Evolutionary conservation across 768 basidiomycete species (phyloP), one percentile per base, ranked within the genome.

Genomic region (Roridomyces roridus): DNA sequence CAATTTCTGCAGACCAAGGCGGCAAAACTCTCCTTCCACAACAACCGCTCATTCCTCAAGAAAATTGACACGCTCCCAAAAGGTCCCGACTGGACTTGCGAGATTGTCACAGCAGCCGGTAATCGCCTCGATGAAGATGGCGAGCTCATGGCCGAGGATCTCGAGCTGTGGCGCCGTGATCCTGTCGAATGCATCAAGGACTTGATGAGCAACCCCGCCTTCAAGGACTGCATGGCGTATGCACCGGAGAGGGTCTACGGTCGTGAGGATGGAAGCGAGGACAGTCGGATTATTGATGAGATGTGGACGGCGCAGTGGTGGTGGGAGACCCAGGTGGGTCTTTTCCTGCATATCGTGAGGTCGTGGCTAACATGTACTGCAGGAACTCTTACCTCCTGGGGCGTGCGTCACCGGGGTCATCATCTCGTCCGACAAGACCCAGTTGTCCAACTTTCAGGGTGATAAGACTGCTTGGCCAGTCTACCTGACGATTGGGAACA

Each of bases 401-500:
- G 63, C 69, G 0, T 46, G 65, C 15, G 25, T 69, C 5, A 63
- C 59, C 2, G 69, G 68, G 0, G 34, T 75, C 3, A 72, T 75
- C n/a, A 39, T 75, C 5, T 51, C 70, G 0, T 71, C 72, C 0
- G 74, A 76, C 57, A 75, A 75, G 43, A 76, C 70, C 1, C 11
- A 42, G 39, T 41, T 51, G 6, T 51, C 68, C 66, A 18, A 41
- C 14, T 51, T 51, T 26, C 21, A 72, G 69, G 66, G 72, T 72
- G 11, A 67, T 28, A 51, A 51, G 17, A 29, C 37, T 5, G 50
- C 50, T 4, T 51, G 50, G 50, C 50, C 50, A 72, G 6, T 76
- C 75, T 57, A 40, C 73, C 0, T 63, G 75, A 65, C 9, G 75
- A 75, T n/a, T n/a, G n/a, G n/a, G n/a, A n/a, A n/a, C n/a, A n/a